A percentile compares a stretch with the other conserved stretches of the same genome.
phyloP scores from a whole-genome alignment of 2,329 filamentous ascomycete genomes.

The Chaetothyriales sp. region DNA sequence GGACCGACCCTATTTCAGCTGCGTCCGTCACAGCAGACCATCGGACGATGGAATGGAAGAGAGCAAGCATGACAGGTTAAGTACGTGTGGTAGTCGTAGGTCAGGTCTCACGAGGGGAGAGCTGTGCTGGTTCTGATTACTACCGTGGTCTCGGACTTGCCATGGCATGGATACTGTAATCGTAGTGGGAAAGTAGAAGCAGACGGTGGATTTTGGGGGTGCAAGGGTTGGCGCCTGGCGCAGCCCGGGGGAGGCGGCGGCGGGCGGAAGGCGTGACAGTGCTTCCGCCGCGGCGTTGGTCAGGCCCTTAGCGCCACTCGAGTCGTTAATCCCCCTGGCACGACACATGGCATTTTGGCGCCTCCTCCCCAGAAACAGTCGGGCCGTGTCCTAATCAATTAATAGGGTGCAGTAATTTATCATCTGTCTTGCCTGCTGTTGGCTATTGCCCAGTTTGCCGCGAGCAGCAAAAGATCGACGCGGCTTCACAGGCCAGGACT shows the following conservation, averaged over 20 bases:
- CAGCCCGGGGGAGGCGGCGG: too few relatives aligned
- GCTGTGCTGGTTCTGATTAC: not conserved
- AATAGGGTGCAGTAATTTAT: not conserved
- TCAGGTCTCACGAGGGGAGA: not conserved
- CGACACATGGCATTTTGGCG: not conserved
- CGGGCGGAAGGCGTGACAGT: constrained; percentile 24
- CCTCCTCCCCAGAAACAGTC: not conserved
- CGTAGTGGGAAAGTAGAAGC: too few relatives aligned
- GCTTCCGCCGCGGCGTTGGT: constrained; percentile 26
- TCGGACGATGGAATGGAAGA: not conserved
- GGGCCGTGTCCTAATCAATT: too few relatives aligned
- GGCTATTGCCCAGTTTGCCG: not conserved
- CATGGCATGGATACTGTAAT: too few relatives aligned
- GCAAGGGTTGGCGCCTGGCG: not conserved
- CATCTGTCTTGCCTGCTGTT: not conserved
- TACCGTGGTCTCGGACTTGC: not conserved
- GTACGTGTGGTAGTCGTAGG: too few relatives aligned
- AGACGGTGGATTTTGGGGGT: not conserved
- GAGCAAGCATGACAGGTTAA: not conserved
- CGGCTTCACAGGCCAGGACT: not conserved
- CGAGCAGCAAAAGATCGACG: not conserved
- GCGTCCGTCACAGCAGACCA: not conserved
- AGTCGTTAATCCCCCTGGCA: not conserved
- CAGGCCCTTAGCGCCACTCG: constrained; percentile 30
- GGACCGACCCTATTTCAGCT: not conserved